Percentiles rank a stretch among this genome's conserved stretches.
These are phyloP conservation scores for Coemansia sp. DNA, from an alignment of 192 early-diverging fungal species.

Conservation along the genomic window DNA sequence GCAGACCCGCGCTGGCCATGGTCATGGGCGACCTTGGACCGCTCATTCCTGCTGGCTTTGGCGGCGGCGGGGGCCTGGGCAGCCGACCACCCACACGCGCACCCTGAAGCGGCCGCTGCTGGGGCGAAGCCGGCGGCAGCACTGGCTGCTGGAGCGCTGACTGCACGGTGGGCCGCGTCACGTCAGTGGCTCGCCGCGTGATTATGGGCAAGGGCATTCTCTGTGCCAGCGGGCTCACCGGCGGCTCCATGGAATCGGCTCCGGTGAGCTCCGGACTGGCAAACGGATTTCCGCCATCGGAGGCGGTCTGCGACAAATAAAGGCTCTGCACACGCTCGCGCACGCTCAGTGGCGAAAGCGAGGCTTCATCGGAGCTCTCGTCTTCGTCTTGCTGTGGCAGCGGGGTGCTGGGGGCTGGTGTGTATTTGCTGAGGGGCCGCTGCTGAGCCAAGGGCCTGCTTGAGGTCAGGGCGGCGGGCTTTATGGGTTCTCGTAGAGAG, in stretches of 20 bases:
- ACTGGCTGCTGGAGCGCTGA: conserved; percentile 6
- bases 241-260: background rate
- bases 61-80: conserved; percentile 22
- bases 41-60: conserved; percentile 34
- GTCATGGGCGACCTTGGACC: background rate
- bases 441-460: too few species aligned
- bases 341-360: conserved; percentile 11
- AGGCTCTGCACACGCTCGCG: conserved; percentile 35
- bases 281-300: conserved; percentile 30
- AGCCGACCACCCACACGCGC: too few species aligned
- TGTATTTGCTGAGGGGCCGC: background rate
- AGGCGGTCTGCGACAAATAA: too few species aligned
- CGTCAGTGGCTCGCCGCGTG: conserved; percentile 12
- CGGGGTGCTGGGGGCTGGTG: too few species aligned
- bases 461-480: too few species aligned
- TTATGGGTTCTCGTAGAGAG: too few species aligned
- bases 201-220: conserved; percentile 14
- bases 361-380: conserved; percentile 2
- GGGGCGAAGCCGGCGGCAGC: conserved; percentile 2
- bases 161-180: conserved; percentile 6
- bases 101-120: conserved; percentile 13
- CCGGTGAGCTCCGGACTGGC: conserved; percentile 38
- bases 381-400: background rate
- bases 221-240: conserved; percentile 7
- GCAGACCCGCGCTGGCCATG: background rate